Evolutionary conservation across 2,329 filamentous ascomycete species (phyloP).

Genomic region (Didymosphaeria variabile): DNA sequence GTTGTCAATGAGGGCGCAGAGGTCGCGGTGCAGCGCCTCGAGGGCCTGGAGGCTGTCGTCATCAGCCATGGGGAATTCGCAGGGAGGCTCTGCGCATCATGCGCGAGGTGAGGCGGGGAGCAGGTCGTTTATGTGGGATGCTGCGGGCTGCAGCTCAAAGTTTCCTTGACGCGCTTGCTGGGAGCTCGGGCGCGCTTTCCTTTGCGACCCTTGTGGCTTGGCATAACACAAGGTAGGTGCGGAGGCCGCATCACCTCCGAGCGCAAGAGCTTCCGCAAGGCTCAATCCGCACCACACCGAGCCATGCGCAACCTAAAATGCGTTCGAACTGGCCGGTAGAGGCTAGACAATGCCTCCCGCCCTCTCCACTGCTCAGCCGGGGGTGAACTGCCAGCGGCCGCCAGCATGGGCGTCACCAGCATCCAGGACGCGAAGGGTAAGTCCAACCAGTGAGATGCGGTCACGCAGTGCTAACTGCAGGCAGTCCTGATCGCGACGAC

Average conservation of each 20-base stretch:
- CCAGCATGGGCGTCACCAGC: conserved; percentile 40
- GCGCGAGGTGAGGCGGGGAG: conserved; percentile 24
- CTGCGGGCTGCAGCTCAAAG: conserved; percentile 27
- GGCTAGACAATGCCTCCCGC: not conserved
- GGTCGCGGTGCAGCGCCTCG: conserved; percentile 84
- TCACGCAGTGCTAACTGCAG: conserved; percentile 21
- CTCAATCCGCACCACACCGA: not conserved
- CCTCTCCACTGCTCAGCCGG: conserved; percentile 3
- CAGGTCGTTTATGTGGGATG: conserved; percentile 3
- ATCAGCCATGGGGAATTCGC: conserved; percentile 69
- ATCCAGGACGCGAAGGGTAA: conserved; percentile 49
- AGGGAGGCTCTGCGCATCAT: conserved; percentile 40
- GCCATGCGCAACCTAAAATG: not conserved
- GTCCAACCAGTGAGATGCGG: not conserved
- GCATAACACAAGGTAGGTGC: conserved; percentile 19
- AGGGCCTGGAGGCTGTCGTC: conserved; percentile 78
- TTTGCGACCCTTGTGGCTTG: conserved; percentile 21
- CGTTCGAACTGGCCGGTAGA: not conserved
- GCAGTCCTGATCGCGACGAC: conserved; percentile 43
- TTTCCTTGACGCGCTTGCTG: conserved; percentile 35
- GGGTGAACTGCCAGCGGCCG: conserved; percentile 18
- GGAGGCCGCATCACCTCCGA: conserved; percentile 28
- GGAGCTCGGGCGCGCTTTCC: conserved; percentile 36
- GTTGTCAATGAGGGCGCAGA: conserved; percentile 77
- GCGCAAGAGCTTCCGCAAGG: not conserved